phyloP scores from a whole-genome alignment of 2,329 filamentous ascomycete genomes.

The Colletotrichum scovillei region DNA sequence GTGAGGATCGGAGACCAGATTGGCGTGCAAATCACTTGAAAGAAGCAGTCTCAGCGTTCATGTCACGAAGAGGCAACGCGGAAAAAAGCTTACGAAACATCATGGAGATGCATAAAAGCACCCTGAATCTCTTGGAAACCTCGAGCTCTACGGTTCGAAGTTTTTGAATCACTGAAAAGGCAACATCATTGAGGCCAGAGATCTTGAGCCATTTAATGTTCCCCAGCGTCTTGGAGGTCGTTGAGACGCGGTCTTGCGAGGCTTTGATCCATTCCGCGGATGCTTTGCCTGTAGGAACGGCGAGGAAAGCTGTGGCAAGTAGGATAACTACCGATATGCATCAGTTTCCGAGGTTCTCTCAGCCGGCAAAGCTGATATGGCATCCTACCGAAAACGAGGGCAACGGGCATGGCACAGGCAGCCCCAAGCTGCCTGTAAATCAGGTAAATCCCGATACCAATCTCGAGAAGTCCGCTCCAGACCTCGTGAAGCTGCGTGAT shows the following conservation, averaged over 20 bases:
- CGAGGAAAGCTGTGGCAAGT: conserved; percentile 45
- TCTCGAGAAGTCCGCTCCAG: conserved; percentile 40
- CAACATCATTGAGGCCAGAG: conserved; percentile 56
- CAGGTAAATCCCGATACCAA: conserved; percentile 42
- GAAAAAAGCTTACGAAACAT: conserved; percentile 30
- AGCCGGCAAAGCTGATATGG: neutral
- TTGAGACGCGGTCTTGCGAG: conserved; percentile 59
- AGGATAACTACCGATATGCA: conserved; percentile 40
- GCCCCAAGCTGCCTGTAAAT: conserved; percentile 49
- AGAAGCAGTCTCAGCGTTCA: neutral
- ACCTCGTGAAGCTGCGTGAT: conserved; percentile 39
- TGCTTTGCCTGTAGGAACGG: conserved; percentile 38
- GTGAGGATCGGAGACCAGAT: conserved; percentile 39
- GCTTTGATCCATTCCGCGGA: conserved; percentile 61
- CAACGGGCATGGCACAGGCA: conserved; percentile 56
- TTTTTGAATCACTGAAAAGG: conserved; percentile 39
- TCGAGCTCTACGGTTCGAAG: conserved; percentile 38
- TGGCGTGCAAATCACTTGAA: conserved; percentile 35
- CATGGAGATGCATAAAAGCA: conserved; percentile 35
- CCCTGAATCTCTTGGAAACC: conserved; percentile 39
- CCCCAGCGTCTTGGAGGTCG: conserved; percentile 58
- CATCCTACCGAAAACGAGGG: conserved; percentile 54
- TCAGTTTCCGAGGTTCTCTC: conserved; percentile 32
- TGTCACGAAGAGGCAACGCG: neutral
- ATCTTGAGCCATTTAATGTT: conserved; percentile 65